Evolutionary conservation across 2,329 filamentous ascomycete species (phyloP).

Genomic region (Cordyceps farinosa): DNA sequence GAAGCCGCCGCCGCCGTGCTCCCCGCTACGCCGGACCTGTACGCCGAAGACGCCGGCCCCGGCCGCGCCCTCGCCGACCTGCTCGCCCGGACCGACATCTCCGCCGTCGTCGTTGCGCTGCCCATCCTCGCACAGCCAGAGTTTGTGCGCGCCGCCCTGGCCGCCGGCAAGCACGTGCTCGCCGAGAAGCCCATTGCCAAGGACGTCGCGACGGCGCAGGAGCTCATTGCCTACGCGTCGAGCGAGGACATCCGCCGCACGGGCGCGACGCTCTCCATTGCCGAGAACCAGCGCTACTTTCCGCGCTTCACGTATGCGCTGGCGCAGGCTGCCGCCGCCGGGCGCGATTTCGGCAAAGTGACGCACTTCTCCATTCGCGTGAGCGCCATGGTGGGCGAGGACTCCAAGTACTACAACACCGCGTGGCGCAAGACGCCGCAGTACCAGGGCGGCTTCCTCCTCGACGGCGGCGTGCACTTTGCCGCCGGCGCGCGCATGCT

Average conservation of each 20-base stretch:
- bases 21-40: constrained; percentile 43
- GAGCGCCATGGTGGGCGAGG: constrained; percentile 33
- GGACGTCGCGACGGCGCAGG: constrained; percentile 45
- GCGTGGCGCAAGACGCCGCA: constrained; percentile 64
- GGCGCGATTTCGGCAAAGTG: constrained; percentile 27
- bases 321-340: constrained; percentile 30
- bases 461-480: constrained; percentile 74
- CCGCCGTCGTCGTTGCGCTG: constrained; percentile 55
- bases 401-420: constrained; percentile 49
- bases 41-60: constrained; percentile 50
- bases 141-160: constrained; percentile 55
- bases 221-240: constrained; percentile 37
- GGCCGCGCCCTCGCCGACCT: constrained; percentile 49
- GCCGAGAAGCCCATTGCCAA: constrained; percentile 67
- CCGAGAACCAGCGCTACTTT: constrained; percentile 70
- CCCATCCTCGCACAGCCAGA: constrained; percentile 60
- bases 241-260: constrained; percentile 22
- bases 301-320: constrained; percentile 52
- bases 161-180: constrained; percentile 67
- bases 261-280: constrained; percentile 52
- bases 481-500: constrained; percentile 60
- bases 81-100: constrained; percentile 51
- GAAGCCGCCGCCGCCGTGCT: constrained; percentile 40
- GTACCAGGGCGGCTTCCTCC: constrained; percentile 72
- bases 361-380: constrained; percentile 46